phyloP scores from a whole-genome alignment of 108 stramenopile species.

The Hondaea fermentalgiana region DNA sequence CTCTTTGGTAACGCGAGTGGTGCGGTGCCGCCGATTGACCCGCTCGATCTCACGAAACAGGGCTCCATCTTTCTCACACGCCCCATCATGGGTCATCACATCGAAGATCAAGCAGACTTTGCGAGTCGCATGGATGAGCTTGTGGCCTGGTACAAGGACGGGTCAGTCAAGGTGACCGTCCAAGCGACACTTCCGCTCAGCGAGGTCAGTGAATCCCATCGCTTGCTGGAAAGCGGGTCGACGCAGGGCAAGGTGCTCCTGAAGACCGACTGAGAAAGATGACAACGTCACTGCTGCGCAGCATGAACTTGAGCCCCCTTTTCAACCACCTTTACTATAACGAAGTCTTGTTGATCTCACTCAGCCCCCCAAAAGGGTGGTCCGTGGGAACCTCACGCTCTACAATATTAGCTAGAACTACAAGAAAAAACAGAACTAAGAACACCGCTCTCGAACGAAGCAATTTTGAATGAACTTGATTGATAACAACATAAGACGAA shows the following conservation, averaged over 20 bases:
- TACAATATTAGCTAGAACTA: too few species aligned
- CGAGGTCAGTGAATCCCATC: slow-evolving; percentile 59
- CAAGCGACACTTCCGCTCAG: slow-evolving; percentile 60
- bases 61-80: slow-evolving; percentile 65
- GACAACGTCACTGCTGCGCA: background rate
- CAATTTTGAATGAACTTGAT: background rate
- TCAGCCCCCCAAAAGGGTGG: too few species aligned
- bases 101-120: slow-evolving; percentile 55
- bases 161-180: slow-evolving; percentile 59
- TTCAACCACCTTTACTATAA: too few species aligned
- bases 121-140: slow-evolving; percentile 56
- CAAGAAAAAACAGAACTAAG: too few species aligned
- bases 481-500: background rate
- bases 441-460: too few species aligned
- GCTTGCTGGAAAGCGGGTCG: slow-evolving; percentile 64
- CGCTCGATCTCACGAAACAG: slow-evolving; percentile 56
- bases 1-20: slow-evolving; percentile 79
- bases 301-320: too few species aligned
- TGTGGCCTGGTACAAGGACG: slow-evolving; percentile 63
- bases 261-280: background rate
- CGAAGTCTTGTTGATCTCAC: too few species aligned
- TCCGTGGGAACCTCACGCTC: too few species aligned
- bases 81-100: slow-evolving; percentile 68
- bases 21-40: slow-evolving; percentile 70
- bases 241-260: slow-evolving; percentile 70